These are phyloP conservation scores for Monilinia fructicola DNA, from an alignment of 2,329 filamentous ascomycete genomes.

Conservation along the genomic window DNA sequence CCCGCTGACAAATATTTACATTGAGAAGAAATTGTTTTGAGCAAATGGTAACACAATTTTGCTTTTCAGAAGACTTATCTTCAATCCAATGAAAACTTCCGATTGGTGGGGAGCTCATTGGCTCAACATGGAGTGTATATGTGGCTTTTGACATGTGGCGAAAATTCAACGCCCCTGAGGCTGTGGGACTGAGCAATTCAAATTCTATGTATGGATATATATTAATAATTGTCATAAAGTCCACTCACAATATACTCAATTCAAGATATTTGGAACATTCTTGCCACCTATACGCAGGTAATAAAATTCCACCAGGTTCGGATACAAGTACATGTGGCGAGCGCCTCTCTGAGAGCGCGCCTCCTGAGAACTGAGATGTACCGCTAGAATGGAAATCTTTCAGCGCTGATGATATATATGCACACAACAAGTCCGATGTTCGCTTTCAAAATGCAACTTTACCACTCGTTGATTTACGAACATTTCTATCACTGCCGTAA, in stretches of 20 bases:
- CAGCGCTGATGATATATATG: conserved; percentile 3
- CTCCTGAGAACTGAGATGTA: neutral
- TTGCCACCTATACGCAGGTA: neutral
- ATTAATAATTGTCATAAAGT: neutral
- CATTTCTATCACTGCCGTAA: neutral
- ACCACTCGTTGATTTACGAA: neutral
- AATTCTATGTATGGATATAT: neutral
- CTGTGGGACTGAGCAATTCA: neutral
- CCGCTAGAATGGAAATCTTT: neutral
- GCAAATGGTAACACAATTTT: neutral
- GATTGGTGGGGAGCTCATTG: neutral
- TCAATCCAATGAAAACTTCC: neutral
- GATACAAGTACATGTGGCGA: neutral
- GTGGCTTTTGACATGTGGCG: neutral
- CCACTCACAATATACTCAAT: neutral
- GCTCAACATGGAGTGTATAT: neutral
- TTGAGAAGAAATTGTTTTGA: too few relatives aligned
- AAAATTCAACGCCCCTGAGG: neutral
- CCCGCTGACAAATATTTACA: neutral
- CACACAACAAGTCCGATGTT: neutral
- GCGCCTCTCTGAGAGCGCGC: neutral
- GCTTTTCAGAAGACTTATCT: neutral
- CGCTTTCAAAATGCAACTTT: neutral
- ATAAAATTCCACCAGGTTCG: neutral
- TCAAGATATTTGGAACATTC: neutral